phyloP scores from a whole-genome alignment of 768 basidiomycete species.

The Calocera cornea region DNA sequence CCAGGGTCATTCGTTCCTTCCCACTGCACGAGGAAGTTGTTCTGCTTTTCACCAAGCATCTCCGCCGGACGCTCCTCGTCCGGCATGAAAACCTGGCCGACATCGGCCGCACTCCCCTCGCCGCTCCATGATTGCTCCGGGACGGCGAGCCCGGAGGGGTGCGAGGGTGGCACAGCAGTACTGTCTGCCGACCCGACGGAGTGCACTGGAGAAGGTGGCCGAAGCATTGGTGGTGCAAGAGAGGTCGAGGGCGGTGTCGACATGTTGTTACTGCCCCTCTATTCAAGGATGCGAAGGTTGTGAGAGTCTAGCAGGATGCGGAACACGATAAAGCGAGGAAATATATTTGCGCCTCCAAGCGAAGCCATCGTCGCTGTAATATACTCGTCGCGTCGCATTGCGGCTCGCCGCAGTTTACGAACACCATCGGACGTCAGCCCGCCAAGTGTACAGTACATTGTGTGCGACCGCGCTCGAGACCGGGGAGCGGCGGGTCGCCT shows the following conservation, averaged over 20 bases:
- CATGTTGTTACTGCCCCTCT: not conserved
- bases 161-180: not conserved
- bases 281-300: not conserved
- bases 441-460: not conserved
- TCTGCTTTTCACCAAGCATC: not conserved
- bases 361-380: no score
- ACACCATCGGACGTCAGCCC: no score
- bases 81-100: not conserved
- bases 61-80: not conserved
- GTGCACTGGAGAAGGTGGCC: not conserved
- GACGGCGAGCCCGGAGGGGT: not conserved
- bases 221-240: not conserved
- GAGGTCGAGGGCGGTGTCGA: not conserved
- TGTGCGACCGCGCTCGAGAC: not conserved
- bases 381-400: no score
- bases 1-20: constrained; percentile 12
- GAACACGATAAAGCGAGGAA: not conserved
- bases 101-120: not conserved
- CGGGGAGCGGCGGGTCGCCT: not conserved
- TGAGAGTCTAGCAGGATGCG: not conserved
- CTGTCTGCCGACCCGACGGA: not conserved
- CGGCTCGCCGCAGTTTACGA: no score
- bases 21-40: constrained; percentile 9
- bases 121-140: not conserved
- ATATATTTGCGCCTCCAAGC: no score